Evolutionary conservation across 768 basidiomycete genomes (phyloP).

Genomic region (Tricholoma furcatifolium): DNA sequence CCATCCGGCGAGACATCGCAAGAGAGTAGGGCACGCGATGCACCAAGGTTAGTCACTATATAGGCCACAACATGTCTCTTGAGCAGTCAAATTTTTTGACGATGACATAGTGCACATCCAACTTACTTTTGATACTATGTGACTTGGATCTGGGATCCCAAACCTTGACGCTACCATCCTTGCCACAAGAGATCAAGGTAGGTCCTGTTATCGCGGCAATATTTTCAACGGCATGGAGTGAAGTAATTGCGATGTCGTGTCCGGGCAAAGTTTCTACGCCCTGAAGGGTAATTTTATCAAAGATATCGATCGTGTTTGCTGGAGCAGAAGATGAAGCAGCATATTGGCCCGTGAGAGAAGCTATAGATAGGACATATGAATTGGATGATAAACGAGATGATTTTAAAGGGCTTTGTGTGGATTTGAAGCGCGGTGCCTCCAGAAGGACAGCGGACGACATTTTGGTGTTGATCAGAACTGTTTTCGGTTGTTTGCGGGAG

Average conservation of each 20-base stretch:
- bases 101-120: background rate
- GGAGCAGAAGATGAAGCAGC: slow-evolving; percentile 65
- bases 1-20: slow-evolving; percentile 74
- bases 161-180: slow-evolving; percentile 66
- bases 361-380: slow-evolving; percentile 63
- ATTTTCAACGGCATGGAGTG: slow-evolving; percentile 42
- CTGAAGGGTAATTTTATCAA: slow-evolving; percentile 58
- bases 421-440: slow-evolving; percentile 25
- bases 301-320: slow-evolving; percentile 65
- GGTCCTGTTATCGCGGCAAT: slow-evolving; percentile 41
- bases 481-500: background rate
- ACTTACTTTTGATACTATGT: slow-evolving; percentile 61
- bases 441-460: slow-evolving; percentile 25
- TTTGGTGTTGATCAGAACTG: slow-evolving; percentile 2
- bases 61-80: slow-evolving; percentile 23
- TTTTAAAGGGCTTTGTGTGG: slow-evolving; percentile 20
- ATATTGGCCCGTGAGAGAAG: slow-evolving; percentile 43
- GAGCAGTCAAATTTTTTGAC: slow-evolving; percentile 34
- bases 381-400: slow-evolving; percentile 34
- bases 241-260: slow-evolving; percentile 58
- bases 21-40: slow-evolving; percentile 49
- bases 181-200: slow-evolving; percentile 63
- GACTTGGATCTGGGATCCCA: slow-evolving; percentile 71
- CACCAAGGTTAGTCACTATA: slow-evolving; percentile 50
- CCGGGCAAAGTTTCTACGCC: slow-evolving; percentile 48